Conservation (phyloP, 306 rosid genomes). For the Cucurbita pepo region DNA sequence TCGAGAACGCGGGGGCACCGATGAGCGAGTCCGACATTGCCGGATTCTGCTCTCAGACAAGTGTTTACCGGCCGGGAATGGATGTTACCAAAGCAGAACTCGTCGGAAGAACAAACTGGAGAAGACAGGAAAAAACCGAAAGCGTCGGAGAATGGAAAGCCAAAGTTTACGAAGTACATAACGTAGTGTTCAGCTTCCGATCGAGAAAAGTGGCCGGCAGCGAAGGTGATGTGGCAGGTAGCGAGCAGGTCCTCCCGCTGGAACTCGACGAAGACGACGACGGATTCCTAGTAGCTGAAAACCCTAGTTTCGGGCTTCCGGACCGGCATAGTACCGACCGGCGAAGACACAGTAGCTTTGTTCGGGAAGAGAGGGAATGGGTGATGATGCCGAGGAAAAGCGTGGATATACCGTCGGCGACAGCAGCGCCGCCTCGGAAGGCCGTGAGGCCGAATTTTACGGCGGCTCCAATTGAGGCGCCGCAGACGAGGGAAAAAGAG, state of each 20-base stretch:
- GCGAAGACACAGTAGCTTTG: conserved; percentile 83
- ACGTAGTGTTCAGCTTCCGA: conserved; percentile 76
- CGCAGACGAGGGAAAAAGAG: conserved; percentile 72
- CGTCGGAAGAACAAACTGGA: conserved; percentile 77
- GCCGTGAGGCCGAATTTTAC: conserved; percentile 6
- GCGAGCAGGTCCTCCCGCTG: conserved; percentile 59
- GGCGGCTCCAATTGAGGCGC: conserved; percentile 8
- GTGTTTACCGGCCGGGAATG: conserved; percentile 88
- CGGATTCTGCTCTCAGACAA: conserved; percentile 71
- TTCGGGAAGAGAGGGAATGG: conserved; percentile 70
- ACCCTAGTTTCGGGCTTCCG: conserved; percentile 47
- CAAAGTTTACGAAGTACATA: conserved; percentile 63
- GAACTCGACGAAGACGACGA: conserved; percentile 95
- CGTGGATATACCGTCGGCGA: conserved; percentile 40
- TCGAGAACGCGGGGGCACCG: conserved; percentile 62
- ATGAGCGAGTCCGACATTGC: conserved; percentile 67
- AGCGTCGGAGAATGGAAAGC: conserved; percentile 88
- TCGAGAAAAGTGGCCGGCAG: conserved; percentile 47
- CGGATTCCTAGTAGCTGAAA: conserved; percentile 78
- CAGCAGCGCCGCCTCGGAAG: conserved; percentile 24
- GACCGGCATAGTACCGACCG: conserved; percentile 10
- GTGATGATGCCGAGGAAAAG: conserved; percentile 60
- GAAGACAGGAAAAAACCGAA: conserved; percentile 81
- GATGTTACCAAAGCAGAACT: conserved; percentile 85
- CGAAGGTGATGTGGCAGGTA: conserved; percentile 53